These are phyloP conservation scores for Rhodamnia argentea DNA, from an alignment of 345 rosid species.

Conservation along the genomic window DNA sequence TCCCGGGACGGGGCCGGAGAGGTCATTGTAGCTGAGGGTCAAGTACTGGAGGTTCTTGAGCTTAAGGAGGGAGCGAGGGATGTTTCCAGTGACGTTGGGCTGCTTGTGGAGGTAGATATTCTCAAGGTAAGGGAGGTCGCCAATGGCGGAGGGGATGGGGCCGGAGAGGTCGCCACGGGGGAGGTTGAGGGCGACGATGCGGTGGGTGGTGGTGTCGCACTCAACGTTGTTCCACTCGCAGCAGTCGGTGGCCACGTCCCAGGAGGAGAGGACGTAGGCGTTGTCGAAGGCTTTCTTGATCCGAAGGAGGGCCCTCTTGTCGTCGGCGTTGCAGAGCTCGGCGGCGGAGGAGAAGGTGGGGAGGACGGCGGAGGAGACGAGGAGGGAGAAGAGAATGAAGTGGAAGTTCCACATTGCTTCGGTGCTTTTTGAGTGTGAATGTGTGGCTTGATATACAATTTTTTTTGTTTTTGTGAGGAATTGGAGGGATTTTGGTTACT, in stretches of 20 bases:
- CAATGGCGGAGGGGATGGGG: slow-evolving; percentile 3
- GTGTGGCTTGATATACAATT: background rate
- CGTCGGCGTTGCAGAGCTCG: slow-evolving; percentile 1
- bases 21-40: slow-evolving; percentile 5
- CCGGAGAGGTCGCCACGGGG: slow-evolving; percentile 7
- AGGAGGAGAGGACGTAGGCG: slow-evolving; percentile 3
- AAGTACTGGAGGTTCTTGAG: slow-evolving; percentile 8
- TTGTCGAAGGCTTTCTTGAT: slow-evolving; percentile 4
- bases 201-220: slow-evolving; percentile 50
- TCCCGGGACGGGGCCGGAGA: slow-evolving; percentile 4
- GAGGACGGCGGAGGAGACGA: background rate
- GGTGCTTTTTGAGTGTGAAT: background rate
- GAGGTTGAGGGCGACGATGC: slow-evolving; percentile 43
- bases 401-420: background rate
- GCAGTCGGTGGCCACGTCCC: slow-evolving; percentile 15
- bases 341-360: background rate
- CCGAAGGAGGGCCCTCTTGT: slow-evolving; percentile 1
- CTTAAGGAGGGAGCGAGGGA: slow-evolving; percentile 2
- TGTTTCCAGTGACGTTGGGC: slow-evolving; percentile 12
- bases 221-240: slow-evolving; percentile 49
- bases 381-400: background rate
- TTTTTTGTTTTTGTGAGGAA: background rate
- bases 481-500: background rate
- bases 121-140: slow-evolving; percentile 10
- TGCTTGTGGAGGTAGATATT: slow-evolving; percentile 7